phyloP scores from a whole-genome alignment of 2,329 filamentous ascomycete species.

The Bretziella fagacearum region DNA sequence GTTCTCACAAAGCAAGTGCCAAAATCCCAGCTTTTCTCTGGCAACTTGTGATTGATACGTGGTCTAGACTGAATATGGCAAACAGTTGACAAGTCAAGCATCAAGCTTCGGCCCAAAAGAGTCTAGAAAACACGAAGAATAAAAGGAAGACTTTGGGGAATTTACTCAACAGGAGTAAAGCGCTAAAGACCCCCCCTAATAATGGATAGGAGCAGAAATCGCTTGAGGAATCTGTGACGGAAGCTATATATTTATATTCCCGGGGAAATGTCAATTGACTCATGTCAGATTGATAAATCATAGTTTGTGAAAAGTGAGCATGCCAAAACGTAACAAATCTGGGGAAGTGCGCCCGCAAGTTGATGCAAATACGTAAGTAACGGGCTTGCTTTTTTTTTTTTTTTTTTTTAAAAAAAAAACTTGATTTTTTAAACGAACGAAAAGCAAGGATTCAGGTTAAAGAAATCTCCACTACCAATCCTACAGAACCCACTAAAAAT shows the following conservation, averaged over 20 bases:
- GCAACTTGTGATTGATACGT: not conserved
- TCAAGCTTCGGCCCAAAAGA: not conserved
- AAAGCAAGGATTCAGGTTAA: too few relatives aligned
- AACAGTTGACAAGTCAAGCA: not conserved
- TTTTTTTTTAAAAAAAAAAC: too few relatives aligned
- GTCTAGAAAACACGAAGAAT: not conserved
- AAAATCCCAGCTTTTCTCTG: too few relatives aligned
- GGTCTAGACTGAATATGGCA: not conserved
- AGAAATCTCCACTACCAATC: not conserved
- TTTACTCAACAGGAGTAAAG: too few relatives aligned
- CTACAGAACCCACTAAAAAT: not conserved
- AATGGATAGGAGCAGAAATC: not conserved
- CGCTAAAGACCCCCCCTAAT: not conserved
- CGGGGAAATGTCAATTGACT: too few relatives aligned
- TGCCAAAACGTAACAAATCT: constrained; percentile 3
- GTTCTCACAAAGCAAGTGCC: too few relatives aligned
- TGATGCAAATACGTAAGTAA: not conserved
- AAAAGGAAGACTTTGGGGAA: not conserved
- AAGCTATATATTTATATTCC: not conserved
- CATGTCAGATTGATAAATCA: not conserved
- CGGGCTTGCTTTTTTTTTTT: constrained; percentile 1
- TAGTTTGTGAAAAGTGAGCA: not conserved
- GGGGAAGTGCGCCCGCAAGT: constrained; percentile 7
- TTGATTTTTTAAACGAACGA: too few relatives aligned
- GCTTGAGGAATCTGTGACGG: not conserved